Conservation (phyloP, 2,329 filamentous ascomycete genomes). For the Coniella lustricola region DNA sequence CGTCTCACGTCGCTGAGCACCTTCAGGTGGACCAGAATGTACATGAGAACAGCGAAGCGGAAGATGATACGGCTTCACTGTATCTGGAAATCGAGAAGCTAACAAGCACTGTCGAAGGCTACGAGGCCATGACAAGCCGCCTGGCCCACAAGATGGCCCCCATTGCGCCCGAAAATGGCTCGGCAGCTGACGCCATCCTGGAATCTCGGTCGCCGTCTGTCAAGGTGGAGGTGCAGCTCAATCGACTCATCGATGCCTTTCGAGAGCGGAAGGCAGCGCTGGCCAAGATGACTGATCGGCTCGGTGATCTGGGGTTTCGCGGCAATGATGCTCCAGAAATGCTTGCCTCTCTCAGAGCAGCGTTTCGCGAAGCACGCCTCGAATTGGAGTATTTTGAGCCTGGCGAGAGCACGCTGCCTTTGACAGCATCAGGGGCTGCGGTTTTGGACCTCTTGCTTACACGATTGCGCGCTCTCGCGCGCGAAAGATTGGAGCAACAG, state of each 20-base stretch:
- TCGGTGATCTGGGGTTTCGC: constrained; percentile 44
- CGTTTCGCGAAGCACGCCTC: constrained; percentile 50
- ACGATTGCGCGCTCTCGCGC: constrained; percentile 42
- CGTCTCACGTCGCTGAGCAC: constrained; percentile 33
- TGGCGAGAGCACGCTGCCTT: constrained; percentile 47
- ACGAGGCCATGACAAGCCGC: constrained; percentile 34
- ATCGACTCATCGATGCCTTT: constrained; percentile 36
- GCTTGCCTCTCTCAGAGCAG: constrained; percentile 37
- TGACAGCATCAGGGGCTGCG: constrained; percentile 45
- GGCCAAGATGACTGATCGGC: constrained; percentile 35
- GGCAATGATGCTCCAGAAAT: constrained; percentile 42
- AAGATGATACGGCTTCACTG: constrained; percentile 42
- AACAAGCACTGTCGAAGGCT: constrained; percentile 38
- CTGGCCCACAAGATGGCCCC: constrained; percentile 31
- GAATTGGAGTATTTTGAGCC: constrained; percentile 57
- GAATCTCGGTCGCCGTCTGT: constrained; percentile 19
- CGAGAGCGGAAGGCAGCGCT: constrained; percentile 44
- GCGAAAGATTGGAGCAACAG: constrained; percentile 40
- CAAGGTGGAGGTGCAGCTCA: constrained; percentile 36
- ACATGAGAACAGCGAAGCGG: constrained; percentile 34
- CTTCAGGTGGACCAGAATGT: constrained; percentile 33
- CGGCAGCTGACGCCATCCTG: constrained; percentile 8
- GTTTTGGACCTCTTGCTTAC: constrained; percentile 49
- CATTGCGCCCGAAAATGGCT: constrained; percentile 19
- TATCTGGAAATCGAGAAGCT: constrained; percentile 43